Evolutionary conservation across 2,329 filamentous ascomycete species (phyloP), one percentile per base, ranked within the genome.

Genomic region (Sporothrix curviconia): DNA sequence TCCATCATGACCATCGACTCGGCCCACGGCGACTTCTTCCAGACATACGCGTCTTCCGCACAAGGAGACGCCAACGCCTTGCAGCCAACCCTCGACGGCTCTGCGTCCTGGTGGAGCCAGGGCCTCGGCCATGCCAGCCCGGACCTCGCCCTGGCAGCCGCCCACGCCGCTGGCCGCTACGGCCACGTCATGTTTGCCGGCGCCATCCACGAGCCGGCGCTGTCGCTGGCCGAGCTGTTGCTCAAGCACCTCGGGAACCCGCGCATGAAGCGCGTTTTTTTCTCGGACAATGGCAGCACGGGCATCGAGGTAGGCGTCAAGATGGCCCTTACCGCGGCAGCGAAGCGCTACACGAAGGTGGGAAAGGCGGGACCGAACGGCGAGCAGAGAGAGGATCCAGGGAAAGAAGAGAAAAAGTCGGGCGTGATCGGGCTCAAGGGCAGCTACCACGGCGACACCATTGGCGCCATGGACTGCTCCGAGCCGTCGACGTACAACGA

Each of bases 91-190:
- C 91, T 94, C 56, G 90, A 95, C 64, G 90, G 86, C 2, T 94
- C 89, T 0, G 89, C 89, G 1, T 92, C 89, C 0, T 95, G 90
- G 90, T 95, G 90, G 90, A 95, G 90, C 0, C 90, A 95, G 70
- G 90, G 90, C 2, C 78, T 95, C 0, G 90, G 90, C 1, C 90
- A 95, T 63, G 87, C 85, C 6, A 91, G 89, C 64, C 81, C 89
- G 0, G 73, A 78, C 0, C 75, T 95, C 1, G 81, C 88, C 0
- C 78, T 94, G 1, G 84, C 87, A 0, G 89, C 89, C 2, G 87
- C 90, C 0, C 86, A 94, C 66, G 89, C 90, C 0, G 88, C 90
- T 1, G 89, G 90, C 7, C 80, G 89, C 28, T 95, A 94, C 66
- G 90, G 90, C 0, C 90, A 95, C 69, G 87, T 94, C 63, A 94